Percentiles rank a stretch among this genome's conserved stretches.
Evolutionary conservation across 176 grass and related monocot species (phyloP).

Genomic region (Areca catechu): DNA sequence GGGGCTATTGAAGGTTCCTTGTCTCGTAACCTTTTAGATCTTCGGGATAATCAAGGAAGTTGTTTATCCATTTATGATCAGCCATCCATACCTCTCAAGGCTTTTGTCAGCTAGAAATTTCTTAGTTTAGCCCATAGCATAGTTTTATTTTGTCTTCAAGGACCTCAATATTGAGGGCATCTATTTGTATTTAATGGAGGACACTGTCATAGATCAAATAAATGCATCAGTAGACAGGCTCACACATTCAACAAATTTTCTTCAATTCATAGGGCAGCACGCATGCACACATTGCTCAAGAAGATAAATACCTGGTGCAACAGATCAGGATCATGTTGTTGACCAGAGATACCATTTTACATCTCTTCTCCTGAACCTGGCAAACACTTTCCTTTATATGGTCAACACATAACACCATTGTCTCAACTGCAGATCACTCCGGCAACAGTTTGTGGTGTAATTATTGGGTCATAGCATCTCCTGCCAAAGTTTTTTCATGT

Average conservation of each 20-base stretch:
- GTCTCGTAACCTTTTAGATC: constrained; percentile 75
- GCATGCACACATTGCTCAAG: constrained; percentile 63
- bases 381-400: constrained; percentile 94
- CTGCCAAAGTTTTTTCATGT: too few species aligned
- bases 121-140: background rate
- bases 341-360: constrained; percentile 80
- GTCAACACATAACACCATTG: constrained; percentile 93
- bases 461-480: constrained; percentile 91
- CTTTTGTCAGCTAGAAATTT: constrained; percentile 9
- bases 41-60: constrained; percentile 67
- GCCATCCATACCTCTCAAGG: constrained; percentile 63
- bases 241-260: constrained; percentile 72
- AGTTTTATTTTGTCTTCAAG: background rate
- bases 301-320: constrained; percentile 68
- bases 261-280: constrained; percentile 86
- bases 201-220: constrained; percentile 76
- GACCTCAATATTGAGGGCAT: background rate
- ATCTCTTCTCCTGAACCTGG: constrained; percentile 73
- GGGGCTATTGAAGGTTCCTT: constrained; percentile 79
- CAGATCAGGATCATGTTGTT: constrained; percentile 63
- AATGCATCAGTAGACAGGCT: constrained; percentile 58
- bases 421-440: constrained; percentile 81
- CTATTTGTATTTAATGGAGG: constrained; percentile 25
- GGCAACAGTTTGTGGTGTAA: constrained; percentile 81
- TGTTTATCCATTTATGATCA: constrained; percentile 94